Base-by-base conservation (phyloP, 306 rosid species). In the Inga laurina region DNA sequence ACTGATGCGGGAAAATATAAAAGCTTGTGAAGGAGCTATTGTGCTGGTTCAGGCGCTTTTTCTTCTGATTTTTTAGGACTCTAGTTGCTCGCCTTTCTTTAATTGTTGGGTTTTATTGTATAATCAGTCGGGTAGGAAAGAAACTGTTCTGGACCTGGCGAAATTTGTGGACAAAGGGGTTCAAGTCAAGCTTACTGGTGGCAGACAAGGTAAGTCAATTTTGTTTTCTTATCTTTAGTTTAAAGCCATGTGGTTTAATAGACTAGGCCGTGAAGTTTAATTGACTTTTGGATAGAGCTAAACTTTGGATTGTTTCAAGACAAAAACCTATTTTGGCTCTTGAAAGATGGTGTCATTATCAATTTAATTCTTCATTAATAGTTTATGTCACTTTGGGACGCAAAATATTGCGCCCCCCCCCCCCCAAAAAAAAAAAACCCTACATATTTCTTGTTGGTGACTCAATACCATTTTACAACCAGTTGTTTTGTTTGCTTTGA, bases 91-190 rank as follows among this genome's bases (percentile, higher is more conserved):
- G 44, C 56, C 21, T 24, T 14, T 74, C 27, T 32, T 74, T 18
- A 49, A 6, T 43, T 54, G 35, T 16, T 32, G 59, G 72, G 72
- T 39, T 72, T 66, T 16, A 7, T 84, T 4, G 46, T 43, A 4
- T 30, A 13, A 54, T 12, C 84, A 92, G 97, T 92, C 97, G 14
- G 90, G 94, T 32, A 89, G 94, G 71, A 92, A 92, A 82, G 97
- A 93, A 89, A 93, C 97, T 1, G 97, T 93, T 82, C 79, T 93
- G 84, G 97, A 93, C 84, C 81, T 93, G 86, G 97, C 97, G 8
- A 91, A 93, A 89, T 93, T 93, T 62, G 97, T 93, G 76, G 97
- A 93, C 91, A 93, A 93, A 78, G 97, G 97, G n/a, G 97, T 93
- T 62, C 93, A 90, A 85, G 97, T 93, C 61, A 93, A 93, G 92